These are phyloP conservation scores for Backusella psychrophila DNA, from an alignment of 192 early-diverging fungal species.

Conservation along the genomic window DNA sequence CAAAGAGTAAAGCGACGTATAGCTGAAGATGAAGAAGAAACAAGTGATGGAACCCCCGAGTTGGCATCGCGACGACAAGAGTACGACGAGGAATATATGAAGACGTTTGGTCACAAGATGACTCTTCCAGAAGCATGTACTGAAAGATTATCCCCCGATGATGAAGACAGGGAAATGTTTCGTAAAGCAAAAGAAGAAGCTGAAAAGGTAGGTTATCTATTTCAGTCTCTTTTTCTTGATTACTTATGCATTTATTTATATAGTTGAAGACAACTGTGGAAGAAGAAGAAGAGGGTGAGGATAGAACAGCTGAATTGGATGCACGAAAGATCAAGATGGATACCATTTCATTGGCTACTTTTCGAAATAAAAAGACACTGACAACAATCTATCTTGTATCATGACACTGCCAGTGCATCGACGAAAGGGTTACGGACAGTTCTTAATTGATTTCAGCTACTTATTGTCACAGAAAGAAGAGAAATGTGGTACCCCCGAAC, in stretches of 20 bases:
- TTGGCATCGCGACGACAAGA: not conserved
- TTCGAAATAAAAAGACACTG: conserved; percentile 92
- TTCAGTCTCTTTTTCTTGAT: too few relatives aligned
- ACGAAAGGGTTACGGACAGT: conserved; percentile 86
- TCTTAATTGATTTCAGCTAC: conserved; percentile 93
- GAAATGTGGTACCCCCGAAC: conserved; percentile 80
- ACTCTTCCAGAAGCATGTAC: conserved; percentile 53
- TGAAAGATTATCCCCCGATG: conserved; percentile 47
- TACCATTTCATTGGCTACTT: conserved; percentile 97
- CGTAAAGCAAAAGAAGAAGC: conserved; percentile 42
- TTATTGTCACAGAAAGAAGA: conserved; percentile 74
- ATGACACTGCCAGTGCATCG: conserved; percentile 83
- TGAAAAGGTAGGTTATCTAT: conserved; percentile 21
- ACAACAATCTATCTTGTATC: conserved; percentile 93
- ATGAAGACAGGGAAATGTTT: conserved; percentile 50
- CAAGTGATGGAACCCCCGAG: too few relatives aligned
- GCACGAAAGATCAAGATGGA: conserved; percentile 51
- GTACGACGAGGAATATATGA: conserved; percentile 18
- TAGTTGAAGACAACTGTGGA: not conserved
- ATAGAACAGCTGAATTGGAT: not conserved
- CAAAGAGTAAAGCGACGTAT: not conserved
- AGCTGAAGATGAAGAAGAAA: not conserved
- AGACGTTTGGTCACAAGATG: conserved; percentile 51
- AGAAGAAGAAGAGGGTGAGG: not conserved
- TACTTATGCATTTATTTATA: too few relatives aligned